Evolutionary conservation across 1,139 yeast genomes (phyloP), one percentile per base, ranked within the genome.

Genomic region (Zygotorulaspora mrakii): DNA sequence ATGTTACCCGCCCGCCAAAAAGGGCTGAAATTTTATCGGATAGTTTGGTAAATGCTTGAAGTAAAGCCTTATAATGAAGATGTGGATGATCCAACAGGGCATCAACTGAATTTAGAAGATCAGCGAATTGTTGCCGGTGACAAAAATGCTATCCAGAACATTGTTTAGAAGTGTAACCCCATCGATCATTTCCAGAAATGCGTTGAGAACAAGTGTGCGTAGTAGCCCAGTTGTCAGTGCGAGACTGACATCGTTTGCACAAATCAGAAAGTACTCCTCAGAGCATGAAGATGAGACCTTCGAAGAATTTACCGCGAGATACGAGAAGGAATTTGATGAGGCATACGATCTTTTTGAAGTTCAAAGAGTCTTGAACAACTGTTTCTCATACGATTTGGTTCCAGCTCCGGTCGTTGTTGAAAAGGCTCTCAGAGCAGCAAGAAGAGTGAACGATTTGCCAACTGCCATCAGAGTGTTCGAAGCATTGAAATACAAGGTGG

Each of bases 311-410:
- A 87, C 96, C 47, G 78, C 80, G 46, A 78, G 86, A 78, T 91
- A 84, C 73, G 96, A 87, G 73, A 85, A 87, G 73, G 97, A 91
- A 67, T 91, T 91, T 62, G 96, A 91, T 58, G 94, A 86, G 66
- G 98, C 98, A 40, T 91, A 91, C 71, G 99, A 91, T 69, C 77
- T 91, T 59, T 91, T 91, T 61, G 99, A 91, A 74, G 97, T 91
- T 47, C 96, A 87, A 71, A 66, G 91, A 68, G 85, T 82, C 52
- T 78, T 94, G 66, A 91, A 94, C 80, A 94, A 91, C 75, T 88
- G 94, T 69, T 91, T 91, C 74, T 85, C 97, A 14, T 91, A 91
- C 74, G 98, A 91, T 72, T 79, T 94, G 69, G 98, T 91, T 43
- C 98, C 98, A 54, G 94, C 98, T 26, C 98, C 98, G 53, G 80